phyloP scores from a whole-genome alignment of 2,329 filamentous ascomycete genomes.

The Chaetomiaceae sp. region DNA sequence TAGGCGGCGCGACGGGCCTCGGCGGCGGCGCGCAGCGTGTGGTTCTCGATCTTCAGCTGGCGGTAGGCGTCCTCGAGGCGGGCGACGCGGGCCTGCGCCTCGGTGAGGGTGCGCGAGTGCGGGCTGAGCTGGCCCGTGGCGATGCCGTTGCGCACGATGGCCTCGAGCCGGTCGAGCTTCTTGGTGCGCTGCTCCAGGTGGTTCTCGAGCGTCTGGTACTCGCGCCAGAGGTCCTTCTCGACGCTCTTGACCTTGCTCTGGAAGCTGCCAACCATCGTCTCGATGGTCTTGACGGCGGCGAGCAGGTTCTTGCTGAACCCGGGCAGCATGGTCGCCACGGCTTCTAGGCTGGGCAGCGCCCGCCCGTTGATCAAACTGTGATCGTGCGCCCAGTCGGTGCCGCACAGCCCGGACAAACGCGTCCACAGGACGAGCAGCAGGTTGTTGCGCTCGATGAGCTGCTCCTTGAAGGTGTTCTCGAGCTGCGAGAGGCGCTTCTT shows the following conservation, averaged over 20 bases:
- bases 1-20: constrained; percentile 50
- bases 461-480: constrained; percentile 77
- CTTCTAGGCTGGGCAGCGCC: constrained; percentile 72
- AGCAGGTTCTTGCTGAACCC: constrained; percentile 88
- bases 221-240: constrained; percentile 85
- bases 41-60: constrained; percentile 58
- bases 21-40: constrained; percentile 61
- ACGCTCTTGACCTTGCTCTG: constrained; percentile 72
- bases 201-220: constrained; percentile 81
- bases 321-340: constrained; percentile 76
- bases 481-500: constrained; percentile 68
- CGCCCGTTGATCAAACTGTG: constrained; percentile 87
- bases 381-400: constrained; percentile 83
- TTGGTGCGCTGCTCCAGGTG: constrained; percentile 74
- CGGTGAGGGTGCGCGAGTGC: constrained; percentile 26
- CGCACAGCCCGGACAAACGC: constrained; percentile 75
- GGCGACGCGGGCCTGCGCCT: constrained; percentile 42
- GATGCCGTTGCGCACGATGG: constrained; percentile 62
- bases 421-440: constrained; percentile 88
- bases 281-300: constrained; percentile 79
- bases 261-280: constrained; percentile 71
- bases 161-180: constrained; percentile 81
- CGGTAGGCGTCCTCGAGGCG: constrained; percentile 56
- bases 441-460: constrained; percentile 83
- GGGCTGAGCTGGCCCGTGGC: constrained; percentile 39